Evolutionary conservation across 2,329 filamentous ascomycete species (phyloP).

Genomic region (Exophiala dermatitidis): DNA sequence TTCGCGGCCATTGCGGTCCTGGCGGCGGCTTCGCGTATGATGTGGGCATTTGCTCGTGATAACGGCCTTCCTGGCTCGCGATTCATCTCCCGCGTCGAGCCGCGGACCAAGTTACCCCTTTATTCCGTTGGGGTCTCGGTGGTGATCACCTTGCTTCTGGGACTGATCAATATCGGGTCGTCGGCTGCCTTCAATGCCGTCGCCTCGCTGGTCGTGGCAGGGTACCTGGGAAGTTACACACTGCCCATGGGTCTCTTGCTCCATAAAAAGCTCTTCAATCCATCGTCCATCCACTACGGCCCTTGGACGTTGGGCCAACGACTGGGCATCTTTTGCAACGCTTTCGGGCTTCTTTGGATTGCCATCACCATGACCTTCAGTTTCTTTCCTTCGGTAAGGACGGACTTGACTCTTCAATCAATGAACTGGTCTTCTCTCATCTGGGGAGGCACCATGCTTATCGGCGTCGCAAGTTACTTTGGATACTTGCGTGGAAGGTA

Average conservation of each 20-base stretch:
- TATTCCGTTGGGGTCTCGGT: conserved; percentile 26
- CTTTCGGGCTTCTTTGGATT: conserved; percentile 38
- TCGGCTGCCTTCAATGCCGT: conserved; percentile 47
- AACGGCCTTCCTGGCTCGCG: conserved; percentile 35
- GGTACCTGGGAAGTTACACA: conserved; percentile 48
- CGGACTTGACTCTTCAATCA: conserved; percentile 29
- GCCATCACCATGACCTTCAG: conserved; percentile 38
- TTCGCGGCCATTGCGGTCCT: conserved; percentile 31
- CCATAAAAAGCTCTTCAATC: conserved; percentile 17
- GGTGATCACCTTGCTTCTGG: conserved; percentile 20
- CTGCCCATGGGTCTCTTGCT: conserved; percentile 40
- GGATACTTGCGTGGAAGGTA: conserved; percentile 30
- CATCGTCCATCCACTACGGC: conserved; percentile 24
- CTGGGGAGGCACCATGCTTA: conserved; percentile 36
- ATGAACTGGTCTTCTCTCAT: conserved; percentile 45
- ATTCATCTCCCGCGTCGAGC: conserved; percentile 37
- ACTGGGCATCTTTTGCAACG: conserved; percentile 37
- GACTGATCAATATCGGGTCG: conserved; percentile 28
- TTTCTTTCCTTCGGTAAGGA: conserved; percentile 37
- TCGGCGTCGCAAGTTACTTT: conserved; percentile 37
- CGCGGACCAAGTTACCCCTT: conserved; percentile 41
- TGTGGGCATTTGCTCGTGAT: conserved; percentile 41
- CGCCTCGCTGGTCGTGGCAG: conserved; percentile 46
- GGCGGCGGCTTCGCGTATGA: conserved; percentile 35
- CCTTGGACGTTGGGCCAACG: conserved; percentile 36